Evolutionary conservation across 257 asterid genomes (phyloP).

Genomic region (Forsythia suspensa): DNA sequence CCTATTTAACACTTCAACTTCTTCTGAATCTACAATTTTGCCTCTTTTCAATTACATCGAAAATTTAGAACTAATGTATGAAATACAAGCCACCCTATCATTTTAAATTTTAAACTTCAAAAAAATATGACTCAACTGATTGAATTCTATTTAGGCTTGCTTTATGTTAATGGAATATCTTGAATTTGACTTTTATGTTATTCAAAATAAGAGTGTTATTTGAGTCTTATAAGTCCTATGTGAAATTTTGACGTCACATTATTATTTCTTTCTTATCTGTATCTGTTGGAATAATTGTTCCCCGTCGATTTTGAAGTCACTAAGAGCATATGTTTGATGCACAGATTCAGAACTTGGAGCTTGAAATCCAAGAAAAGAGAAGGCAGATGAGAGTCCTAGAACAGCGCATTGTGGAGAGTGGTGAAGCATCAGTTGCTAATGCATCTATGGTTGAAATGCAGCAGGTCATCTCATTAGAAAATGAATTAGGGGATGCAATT

Average conservation of each 20-base stretch:
- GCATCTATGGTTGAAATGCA: conserved; percentile 90
- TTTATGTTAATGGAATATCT: background rate
- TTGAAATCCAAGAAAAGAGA: conserved; percentile 82
- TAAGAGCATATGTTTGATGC: conserved; percentile 1
- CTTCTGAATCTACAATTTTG: background rate
- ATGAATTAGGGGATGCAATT: background rate
- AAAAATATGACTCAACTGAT: background rate
- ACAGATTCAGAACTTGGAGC: conserved; percentile 85
- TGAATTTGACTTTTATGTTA: conserved; percentile 7
- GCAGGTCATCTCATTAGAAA: conserved; percentile 55
- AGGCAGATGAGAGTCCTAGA: conserved; percentile 79
- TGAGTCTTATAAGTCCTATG: background rate
- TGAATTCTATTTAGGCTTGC: background rate
- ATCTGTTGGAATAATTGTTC: conserved; percentile 19
- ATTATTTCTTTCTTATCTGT: conserved; percentile 1
- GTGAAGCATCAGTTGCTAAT: conserved; percentile 79
- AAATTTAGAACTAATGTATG: background rate
- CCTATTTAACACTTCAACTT: background rate
- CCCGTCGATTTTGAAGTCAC: conserved; percentile 15
- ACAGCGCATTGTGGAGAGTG: conserved; percentile 79
- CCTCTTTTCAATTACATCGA: background rate
- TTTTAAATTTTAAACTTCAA: background rate
- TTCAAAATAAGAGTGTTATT: conserved; percentile 1
- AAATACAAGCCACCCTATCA: background rate
- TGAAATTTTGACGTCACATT: conserved; percentile 7